phyloP scores from a whole-genome alignment of 1,284 basidiomycete species.

The Mycosarcoma maydis region DNA sequence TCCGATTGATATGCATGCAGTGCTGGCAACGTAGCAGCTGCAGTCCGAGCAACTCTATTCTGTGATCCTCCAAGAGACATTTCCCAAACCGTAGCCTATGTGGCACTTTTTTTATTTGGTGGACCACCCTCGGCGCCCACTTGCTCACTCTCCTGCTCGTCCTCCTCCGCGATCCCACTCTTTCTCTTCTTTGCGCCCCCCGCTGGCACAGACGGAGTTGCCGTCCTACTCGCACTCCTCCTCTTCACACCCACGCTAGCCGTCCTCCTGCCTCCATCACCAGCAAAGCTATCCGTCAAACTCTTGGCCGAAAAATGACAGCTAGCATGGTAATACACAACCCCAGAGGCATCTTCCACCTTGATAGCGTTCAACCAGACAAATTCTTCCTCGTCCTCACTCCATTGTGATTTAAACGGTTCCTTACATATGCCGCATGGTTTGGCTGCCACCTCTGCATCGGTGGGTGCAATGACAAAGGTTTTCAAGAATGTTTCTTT shows the following conservation, averaged over 20 bases:
- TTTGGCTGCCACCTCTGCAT: constrained; percentile 80
- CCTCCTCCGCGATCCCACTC: constrained; percentile 10
- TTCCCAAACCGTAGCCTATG: neutral
- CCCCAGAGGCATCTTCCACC: constrained; percentile 70
- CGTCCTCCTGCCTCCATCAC: constrained; percentile 14
- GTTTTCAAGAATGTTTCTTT: constrained; percentile 71
- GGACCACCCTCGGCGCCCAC: constrained; percentile 5
- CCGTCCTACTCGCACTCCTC: constrained; percentile 28
- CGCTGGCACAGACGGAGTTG: constrained; percentile 5
- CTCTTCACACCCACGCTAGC: constrained; percentile 32
- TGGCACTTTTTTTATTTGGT: constrained; percentile 17
- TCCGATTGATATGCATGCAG: too few species aligned
- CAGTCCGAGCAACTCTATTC: neutral
- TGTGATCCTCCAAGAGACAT: too few species aligned
- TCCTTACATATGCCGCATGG: constrained; percentile 99
- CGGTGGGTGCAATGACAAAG: constrained; percentile 80
- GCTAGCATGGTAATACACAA: constrained; percentile 60
- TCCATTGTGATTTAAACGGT: constrained; percentile 86
- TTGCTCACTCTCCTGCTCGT: neutral
- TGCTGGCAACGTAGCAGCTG: too few species aligned
- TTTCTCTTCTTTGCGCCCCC: constrained; percentile 19
- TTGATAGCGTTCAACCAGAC: constrained; percentile 91
- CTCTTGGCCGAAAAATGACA: constrained; percentile 65
- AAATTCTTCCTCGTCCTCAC: constrained; percentile 98
- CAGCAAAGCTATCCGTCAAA: constrained; percentile 51